Evolutionary conservation across 306 rosid species (phyloP).

Genomic region (Acmispon strigosus): DNA sequence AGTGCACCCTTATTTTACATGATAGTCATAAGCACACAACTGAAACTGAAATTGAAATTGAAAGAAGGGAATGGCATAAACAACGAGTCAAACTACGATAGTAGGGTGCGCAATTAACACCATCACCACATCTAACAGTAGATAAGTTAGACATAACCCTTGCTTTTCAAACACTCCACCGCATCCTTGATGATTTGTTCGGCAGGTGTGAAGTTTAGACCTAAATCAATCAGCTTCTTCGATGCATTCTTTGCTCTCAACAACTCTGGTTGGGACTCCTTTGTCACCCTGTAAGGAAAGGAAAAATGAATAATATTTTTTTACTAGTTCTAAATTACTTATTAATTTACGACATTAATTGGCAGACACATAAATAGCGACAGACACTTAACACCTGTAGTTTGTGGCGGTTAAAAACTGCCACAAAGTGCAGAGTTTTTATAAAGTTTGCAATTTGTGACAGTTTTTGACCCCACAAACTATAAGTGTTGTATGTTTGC

Average conservation of each 20-base stretch:
- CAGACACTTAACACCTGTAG: no score
- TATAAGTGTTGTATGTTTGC: no score
- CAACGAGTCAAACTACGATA: not conserved
- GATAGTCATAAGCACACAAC: not conserved
- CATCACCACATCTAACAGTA: conserved; percentile 18
- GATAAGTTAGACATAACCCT: conserved; percentile 37
- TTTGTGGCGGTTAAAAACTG: no score
- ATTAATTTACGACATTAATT: no score
- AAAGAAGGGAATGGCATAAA: not conserved
- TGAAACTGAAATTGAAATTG: not conserved
- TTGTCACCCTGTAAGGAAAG: conserved; percentile 38
- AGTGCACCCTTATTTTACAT: conserved; percentile 23
- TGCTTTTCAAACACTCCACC: conserved; percentile 59
- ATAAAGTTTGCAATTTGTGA: no score
- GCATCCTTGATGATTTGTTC: conserved; percentile 78
- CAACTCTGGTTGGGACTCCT: conserved; percentile 64
- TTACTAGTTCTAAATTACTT: no score
- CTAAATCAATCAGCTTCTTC: conserved; percentile 69
- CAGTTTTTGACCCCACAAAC: no score
- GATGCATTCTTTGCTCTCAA: conserved; percentile 53
- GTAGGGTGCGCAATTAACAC: not conserved
- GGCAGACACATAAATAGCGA: no score
- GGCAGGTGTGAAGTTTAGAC: conserved; percentile 60
- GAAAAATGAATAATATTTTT: not conserved
- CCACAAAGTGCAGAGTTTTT: no score